phyloP scores from a whole-genome alignment of 768 basidiomycete species.

The Dentipellis fragilis region DNA sequence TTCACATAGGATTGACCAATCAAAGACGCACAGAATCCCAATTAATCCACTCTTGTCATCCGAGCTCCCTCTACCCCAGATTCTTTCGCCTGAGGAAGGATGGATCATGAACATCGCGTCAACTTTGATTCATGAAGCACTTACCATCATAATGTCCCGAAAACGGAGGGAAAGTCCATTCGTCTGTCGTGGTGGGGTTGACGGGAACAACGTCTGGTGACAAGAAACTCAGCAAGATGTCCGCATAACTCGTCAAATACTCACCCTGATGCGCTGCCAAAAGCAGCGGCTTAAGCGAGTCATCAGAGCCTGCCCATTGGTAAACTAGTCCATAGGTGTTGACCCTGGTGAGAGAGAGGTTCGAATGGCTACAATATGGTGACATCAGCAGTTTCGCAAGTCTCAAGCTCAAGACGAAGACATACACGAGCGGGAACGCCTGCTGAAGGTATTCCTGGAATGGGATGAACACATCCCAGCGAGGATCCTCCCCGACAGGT shows the following conservation, averaged over 20 bases:
- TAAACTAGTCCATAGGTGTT: slow-evolving; percentile 56
- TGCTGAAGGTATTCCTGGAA: slow-evolving; percentile 32
- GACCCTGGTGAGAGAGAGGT: slow-evolving; percentile 42
- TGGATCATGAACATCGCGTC: not conserved
- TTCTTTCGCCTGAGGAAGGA: slow-evolving; percentile 12
- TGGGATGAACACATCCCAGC: slow-evolving; percentile 29
- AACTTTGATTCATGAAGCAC: not conserved
- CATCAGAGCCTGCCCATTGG: slow-evolving; percentile 44
- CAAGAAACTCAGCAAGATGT: not conserved
- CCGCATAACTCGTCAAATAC: not conserved
- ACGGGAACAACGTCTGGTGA: slow-evolving; percentile 62
- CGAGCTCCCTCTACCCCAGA: slow-evolving; percentile 26
- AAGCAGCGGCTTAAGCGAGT: slow-evolving; percentile 43
- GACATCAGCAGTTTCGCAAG: no score
- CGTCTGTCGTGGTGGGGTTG: slow-evolving; percentile 38
- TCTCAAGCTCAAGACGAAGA: not conserved
- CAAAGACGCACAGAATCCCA: slow-evolving; percentile 22
- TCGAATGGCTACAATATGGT: slow-evolving; percentile 29
- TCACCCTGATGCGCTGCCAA: slow-evolving; percentile 43
- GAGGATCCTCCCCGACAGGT: slow-evolving; percentile 36
- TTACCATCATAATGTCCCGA: slow-evolving; percentile 52
- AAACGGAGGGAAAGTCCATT: slow-evolving; percentile 56
- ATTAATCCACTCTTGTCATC: slow-evolving; percentile 27
- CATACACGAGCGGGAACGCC: slow-evolving; percentile 56
- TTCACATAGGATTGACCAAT: no score